Base-by-base conservation (phyloP, 2,329 filamentous ascomycete species). In the Colletotrichum tropicale region DNA sequence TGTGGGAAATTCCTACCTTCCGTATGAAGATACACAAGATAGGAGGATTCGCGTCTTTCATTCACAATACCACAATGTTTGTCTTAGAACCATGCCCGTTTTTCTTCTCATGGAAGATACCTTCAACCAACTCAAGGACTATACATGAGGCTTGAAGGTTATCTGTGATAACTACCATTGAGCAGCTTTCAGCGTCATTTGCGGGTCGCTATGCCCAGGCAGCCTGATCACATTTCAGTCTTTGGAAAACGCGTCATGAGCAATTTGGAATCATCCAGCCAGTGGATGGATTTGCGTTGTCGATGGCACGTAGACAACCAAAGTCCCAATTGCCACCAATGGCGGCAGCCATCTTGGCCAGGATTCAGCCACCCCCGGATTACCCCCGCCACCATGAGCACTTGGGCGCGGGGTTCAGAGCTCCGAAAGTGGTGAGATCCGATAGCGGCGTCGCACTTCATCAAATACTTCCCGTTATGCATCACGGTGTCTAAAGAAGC, bases 311-410 rank as follows among this genome's bases (percentile, higher is more conserved):
- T n/a, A 21, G 43, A 21, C 12, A 21, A 8, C 18, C 24, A 30
- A 28, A 28, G 28, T 32, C 1, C 58, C 10, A 70, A 70, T 70
- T 70, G 66, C 71, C 71, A 74, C 71, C 71, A 74, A 70, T 74
- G 43, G 43, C 34, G 30, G 18, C 6, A 15, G 30, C 10, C 6
- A 26, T 30, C 18, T 64, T 30, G 36, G 52, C 71, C 15, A 24
- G 71, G 66, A 60, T 60, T 28, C 55, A 74, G 71, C 71, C 66
- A 65, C 36, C 30, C 38, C 66, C 56, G 30, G 56, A 32, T n/a
- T 62, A 69, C 16, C 43, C 16, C 70, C 38, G 58, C 43, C 38
- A 32, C 26, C 30, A 5, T 2, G 34, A 58, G 10, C 58, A 36
- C 6, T 8, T 34, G 34, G 60, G 70, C 66, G 66, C 58, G 66